Base-by-base conservation (phyloP, 2,329 filamentous ascomycete species). In the Stemphylium beticola region DNA sequence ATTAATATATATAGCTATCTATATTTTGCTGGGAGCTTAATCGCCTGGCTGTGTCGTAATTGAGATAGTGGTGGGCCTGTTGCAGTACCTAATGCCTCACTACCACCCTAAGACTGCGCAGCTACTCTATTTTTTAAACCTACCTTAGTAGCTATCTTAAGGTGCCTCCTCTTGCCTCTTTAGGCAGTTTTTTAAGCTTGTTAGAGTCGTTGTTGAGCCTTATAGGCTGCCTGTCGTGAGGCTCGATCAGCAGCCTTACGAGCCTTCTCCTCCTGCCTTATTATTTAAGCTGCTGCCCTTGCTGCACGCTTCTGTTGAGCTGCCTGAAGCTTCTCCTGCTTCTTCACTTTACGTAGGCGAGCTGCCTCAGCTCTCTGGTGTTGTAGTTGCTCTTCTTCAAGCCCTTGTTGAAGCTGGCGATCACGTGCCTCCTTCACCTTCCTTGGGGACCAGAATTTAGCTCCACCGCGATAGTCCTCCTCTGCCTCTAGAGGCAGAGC, bases 381-480 rank as follows among this genome's bases (percentile, higher is more conserved):
- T 24, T 4, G 22, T 24, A 24, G 22, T 24, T 24, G 22, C 26
- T 50, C 41, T 14, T 42, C 47, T 29, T 49, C 31, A 20, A 12
- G 47, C 29, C 15, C 38, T 32, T 42, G 20, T 14, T 11, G 22
- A 14, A 31, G 31, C 32, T 44, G 24, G 29, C 38, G 31, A 36
- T 49, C 38, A 48, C 41, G 53, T 31, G 46, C 46, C 26, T 45
- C 41, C 26, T 24, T 29, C 14, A 50, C 47, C 33, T 53, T 53
- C 32, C 40, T 41, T 26, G 49, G 54, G 22, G 49, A 53, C 44
- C 40, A 49, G 45, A 53, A 40, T 18, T 36, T n/a, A 38, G 37
- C 53, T 29, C 53, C 48, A 47, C 53, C 43, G 9, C 52, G 38
- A 33, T 54, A 48, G 15, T 50, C 40, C 46, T 51, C 8, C 22